Evolutionary conservation across 257 asterid genomes (phyloP).

Genomic region (Ballota nigra): DNA sequence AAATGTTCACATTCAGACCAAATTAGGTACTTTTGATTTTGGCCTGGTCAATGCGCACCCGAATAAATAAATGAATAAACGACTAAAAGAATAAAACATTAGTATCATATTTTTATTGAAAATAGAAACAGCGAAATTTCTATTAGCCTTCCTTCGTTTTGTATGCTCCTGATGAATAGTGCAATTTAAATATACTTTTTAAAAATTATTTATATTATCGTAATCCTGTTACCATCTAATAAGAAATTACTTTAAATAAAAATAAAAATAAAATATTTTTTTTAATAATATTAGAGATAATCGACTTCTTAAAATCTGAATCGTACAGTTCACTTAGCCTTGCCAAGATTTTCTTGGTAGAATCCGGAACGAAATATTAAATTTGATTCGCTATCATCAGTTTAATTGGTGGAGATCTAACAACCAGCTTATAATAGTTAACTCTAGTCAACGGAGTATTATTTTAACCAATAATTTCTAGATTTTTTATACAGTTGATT

Average conservation of each 20-base stretch:
- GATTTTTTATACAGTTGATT: too few relatives aligned
- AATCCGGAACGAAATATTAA: not conserved
- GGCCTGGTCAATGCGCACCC: not conserved
- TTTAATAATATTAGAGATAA: too few relatives aligned
- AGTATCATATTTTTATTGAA: not conserved
- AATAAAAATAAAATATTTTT: too few relatives aligned
- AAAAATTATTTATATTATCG: too few relatives aligned
- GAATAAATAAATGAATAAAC: not conserved
- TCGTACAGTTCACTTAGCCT: too few relatives aligned
- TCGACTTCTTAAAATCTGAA: too few relatives aligned
- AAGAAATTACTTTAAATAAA: too few relatives aligned
- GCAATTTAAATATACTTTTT: too few relatives aligned
- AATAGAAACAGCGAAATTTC: not conserved
- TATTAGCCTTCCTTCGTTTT: too few relatives aligned
- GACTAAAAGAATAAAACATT: not conserved
- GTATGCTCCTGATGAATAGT: too few relatives aligned
- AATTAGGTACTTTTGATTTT: not conserved
- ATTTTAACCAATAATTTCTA: too few relatives aligned
- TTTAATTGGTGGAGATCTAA: not conserved
- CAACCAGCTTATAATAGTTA: not conserved
- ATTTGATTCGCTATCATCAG: not conserved
- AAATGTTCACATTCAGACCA: not conserved
- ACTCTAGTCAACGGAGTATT: not conserved
- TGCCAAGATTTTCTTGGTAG: not conserved
- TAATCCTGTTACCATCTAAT: too few relatives aligned